Evolutionary conservation across 2,329 filamentous ascomycete genomes (phyloP), one percentile per base, ranked within the genome.

Genomic region (Cadophora sp.): DNA sequence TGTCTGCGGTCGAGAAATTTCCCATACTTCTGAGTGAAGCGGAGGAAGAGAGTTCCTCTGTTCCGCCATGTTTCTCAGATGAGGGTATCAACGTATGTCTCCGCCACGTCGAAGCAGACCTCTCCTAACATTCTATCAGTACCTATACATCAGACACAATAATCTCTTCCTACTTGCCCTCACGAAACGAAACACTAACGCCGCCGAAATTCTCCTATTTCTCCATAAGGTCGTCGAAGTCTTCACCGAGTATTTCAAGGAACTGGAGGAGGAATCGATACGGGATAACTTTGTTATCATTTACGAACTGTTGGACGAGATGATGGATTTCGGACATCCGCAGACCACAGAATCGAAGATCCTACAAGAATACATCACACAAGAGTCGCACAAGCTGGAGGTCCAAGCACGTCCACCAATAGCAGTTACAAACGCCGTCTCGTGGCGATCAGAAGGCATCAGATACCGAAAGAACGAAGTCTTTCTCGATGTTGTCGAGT

Each of bases 291-390:
- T 99, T 79, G 96, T 99, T 80, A 90, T 99, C 79, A 99, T 99
- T 78, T 99, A 99, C 85, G 96, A 99, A 82, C 83, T 99, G 70
- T 88, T 99, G 71, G 96, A 99, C 79, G 96, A 99, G 84, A 99
- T 99, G 96, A 99, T 99, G 96, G 96, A 99, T 82, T 99, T 99
- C 85, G 96, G 96, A 72, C 97, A 99, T 80, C 96, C 96, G 6
- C 96, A 99, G 81, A 99, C 96, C 11, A 99, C 96, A 73, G 96
- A 99, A 81, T 93, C 89, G 80, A 99, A 99, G 87, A 99, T 99
- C 79, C 84, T 99, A 69, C 96, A 99, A 81, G 96, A 99, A 84
- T 97, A 97, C 84, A 99, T 99, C 79, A 99, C 96, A 50, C 96
- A 99, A 81, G 96, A 99, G 82, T 97, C 94, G 64, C 96, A 99